phyloP scores from a whole-genome alignment of 805 yeast genomes.

The Kurtzmaniella cleridarum region DNA sequence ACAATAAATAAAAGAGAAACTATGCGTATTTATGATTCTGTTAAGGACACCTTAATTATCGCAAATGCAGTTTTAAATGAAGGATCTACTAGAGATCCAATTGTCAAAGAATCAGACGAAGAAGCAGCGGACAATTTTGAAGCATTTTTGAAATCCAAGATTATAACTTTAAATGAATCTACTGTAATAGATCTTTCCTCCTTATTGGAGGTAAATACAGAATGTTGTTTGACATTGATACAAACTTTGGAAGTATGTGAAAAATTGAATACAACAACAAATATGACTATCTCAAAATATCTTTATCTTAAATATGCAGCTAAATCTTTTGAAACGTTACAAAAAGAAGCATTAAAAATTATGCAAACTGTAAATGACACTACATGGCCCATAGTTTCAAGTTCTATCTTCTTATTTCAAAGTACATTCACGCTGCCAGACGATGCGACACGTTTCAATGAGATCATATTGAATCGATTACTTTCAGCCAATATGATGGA shows the following conservation, averaged over 20 bases:
- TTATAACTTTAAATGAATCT: neutral
- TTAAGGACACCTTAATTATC: slow-evolving; percentile 16
- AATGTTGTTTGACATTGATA: slow-evolving; percentile 12
- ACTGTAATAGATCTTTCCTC: slow-evolving; percentile 1
- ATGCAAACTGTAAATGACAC: slow-evolving; percentile 15
- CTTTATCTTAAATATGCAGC: slow-evolving; percentile 18
- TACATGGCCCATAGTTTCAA: slow-evolving; percentile 18
- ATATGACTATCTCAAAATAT: slow-evolving; percentile 26
- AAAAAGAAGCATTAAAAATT: slow-evolving; percentile 23
- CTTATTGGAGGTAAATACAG: slow-evolving; percentile 3
- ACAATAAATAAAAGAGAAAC: slow-evolving; percentile 20
- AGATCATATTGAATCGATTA: slow-evolving; percentile 23
- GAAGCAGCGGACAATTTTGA: too few relatives aligned
- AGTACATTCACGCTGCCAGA: slow-evolving; percentile 12
- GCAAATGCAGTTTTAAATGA: too few relatives aligned
- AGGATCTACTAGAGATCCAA: too few relatives aligned
- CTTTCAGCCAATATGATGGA: slow-evolving; percentile 23
- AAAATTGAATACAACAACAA: slow-evolving; percentile 28
- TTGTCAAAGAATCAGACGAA: too few relatives aligned
- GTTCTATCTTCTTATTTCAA: slow-evolving; percentile 16
- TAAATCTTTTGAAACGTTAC: slow-evolving; percentile 7
- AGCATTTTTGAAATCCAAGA: too few relatives aligned
- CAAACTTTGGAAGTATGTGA: slow-evolving; percentile 24
- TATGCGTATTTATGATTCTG: slow-evolving; percentile 22
- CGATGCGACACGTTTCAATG: slow-evolving; percentile 11